A percentile compares a stretch with the other conserved stretches of the same genome.
Conservation (phyloP, 1,284 basidiomycete species). For the Cutaneotrichosporon dermatis region DNA sequence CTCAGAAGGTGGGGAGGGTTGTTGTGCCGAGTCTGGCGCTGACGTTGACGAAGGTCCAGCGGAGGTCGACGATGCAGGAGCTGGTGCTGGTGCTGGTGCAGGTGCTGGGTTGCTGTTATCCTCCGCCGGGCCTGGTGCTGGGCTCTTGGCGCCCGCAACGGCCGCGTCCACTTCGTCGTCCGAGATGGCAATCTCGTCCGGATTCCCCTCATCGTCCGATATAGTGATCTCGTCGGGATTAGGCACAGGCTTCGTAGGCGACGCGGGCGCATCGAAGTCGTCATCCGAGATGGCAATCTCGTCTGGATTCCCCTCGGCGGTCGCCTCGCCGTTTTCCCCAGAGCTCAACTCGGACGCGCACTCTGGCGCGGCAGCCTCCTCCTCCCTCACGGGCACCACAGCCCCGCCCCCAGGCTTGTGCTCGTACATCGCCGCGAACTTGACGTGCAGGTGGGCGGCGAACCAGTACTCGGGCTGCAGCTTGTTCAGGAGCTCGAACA, state of each 20-base stretch:
- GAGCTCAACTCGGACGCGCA: too few relatives aligned
- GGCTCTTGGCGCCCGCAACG: neutral
- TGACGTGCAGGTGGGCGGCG: conserved; percentile 86
- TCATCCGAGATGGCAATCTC: conserved; percentile 61
- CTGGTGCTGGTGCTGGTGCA: neutral
- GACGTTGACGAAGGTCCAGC: neutral
- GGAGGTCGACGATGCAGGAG: neutral
- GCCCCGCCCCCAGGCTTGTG: conserved; percentile 47
- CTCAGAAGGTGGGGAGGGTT: neutral
- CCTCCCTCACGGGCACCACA: neutral
- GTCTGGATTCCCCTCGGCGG: conserved; percentile 55
- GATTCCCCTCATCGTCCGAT: conserved; percentile 57
- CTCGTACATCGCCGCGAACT: conserved; percentile 63
- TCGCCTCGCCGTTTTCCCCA: neutral
- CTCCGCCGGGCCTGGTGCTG: too few relatives aligned
- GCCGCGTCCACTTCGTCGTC: conserved; percentile 44
- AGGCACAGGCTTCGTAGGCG: neutral
- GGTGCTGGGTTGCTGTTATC: neutral
- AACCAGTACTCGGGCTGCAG: conserved; percentile 93
- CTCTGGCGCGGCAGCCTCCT: neutral
- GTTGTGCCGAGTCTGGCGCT: neutral
- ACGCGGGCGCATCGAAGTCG: conserved; percentile 41
- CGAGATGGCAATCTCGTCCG: conserved; percentile 66
- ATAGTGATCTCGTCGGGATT: conserved; percentile 68
- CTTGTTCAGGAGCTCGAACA: conserved; percentile 69